Base-by-base conservation (phyloP, 805 yeast genomes). In the Yarrowia sp. region DNA sequence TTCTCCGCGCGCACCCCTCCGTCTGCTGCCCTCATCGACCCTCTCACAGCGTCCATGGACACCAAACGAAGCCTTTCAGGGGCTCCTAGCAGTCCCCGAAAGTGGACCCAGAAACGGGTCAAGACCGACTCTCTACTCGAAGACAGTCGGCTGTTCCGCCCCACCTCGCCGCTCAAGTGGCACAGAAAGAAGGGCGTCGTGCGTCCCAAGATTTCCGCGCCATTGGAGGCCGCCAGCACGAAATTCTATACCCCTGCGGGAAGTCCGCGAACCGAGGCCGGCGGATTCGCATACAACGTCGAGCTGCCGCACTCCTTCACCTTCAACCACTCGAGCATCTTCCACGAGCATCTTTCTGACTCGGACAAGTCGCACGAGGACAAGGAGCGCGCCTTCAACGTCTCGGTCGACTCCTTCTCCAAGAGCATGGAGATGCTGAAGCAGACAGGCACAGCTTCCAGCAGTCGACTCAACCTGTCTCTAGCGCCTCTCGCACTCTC, bases 81-180 rank as follows among this genome's bases (percentile, higher is more conserved):
- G 32, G 36, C 35, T 16, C 42, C 58, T 5, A 1, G 32, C 32
- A 51, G 58, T 24, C 58, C 58, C 21, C 41, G 42, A 22, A 33
- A 35, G 13, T 35, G 41, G 58, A 51, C 35, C 8, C 58, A 51
- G 13, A 51, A 51, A 7, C 58, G 58, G 27, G 36, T 51, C 18
- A 51, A 51, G 16, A 51, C 58, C 12, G 58, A 51, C 41, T 51
- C 58, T 13, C 6, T 35, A 14, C 42, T 51, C 7, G 58, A 51
- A 13, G 58, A 51, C 6, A 33, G 32, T 7, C 58, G 58, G 1
- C 58, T 51, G 12, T 51, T 51, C 13, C 19, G 58, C 24, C 58
- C 58, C 42, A 51, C 42, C 3, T 33, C 42, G 16, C 58, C 58
- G 18, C 58, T 51, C 58, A 51, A 51, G 32, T 51, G 58, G 58